phyloP scores from a whole-genome alignment of 352 stramenopile genomes.

The Pythium apleroticum region DNA sequence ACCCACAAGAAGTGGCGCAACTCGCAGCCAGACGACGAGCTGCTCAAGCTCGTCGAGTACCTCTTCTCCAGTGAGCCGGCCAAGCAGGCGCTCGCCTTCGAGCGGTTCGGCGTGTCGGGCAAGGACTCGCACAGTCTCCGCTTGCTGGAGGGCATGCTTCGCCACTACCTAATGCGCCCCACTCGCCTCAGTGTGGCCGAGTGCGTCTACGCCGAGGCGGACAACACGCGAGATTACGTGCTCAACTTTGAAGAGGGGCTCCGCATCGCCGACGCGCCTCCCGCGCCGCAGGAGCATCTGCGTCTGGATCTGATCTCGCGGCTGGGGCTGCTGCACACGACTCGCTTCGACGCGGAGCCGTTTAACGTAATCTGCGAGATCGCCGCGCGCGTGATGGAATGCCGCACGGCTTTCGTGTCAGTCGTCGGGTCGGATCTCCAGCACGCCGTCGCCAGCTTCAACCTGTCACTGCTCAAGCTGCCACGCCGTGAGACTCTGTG shows the following conservation, averaged over 20 bases:
- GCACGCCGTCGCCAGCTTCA: conserved; percentile 32
- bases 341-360: conserved; percentile 19
- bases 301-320: conserved; percentile 30
- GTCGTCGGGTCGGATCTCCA: conserved; percentile 35
- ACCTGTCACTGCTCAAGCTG: conserved; percentile 32
- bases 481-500: conserved; percentile 35
- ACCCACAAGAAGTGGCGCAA: conserved; percentile 21
- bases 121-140: conserved; percentile 3
- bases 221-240: conserved; percentile 29
- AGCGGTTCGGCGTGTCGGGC: conserved; percentile 25
- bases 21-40: conserved; percentile 24
- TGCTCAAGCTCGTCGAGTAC: conserved; percentile 35
- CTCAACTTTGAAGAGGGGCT: conserved; percentile 37
- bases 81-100: conserved; percentile 32
- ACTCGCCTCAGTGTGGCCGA: conserved; percentile 22
- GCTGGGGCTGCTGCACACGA: conserved; percentile 23
- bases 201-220: conserved; percentile 26
- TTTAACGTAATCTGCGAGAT: conserved; percentile 36
- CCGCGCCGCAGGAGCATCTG: conserved; percentile 24
- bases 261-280: conserved; percentile 30
- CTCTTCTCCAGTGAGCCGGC: conserved; percentile 33
- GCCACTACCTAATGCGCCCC: conserved; percentile 17
- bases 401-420: conserved; percentile 29
- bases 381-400: conserved; percentile 37
- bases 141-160: conserved; percentile 29